These are phyloP conservation scores for Candida glucosophila DNA, from an alignment of 1,139 yeast species.

Conservation along the genomic window DNA sequence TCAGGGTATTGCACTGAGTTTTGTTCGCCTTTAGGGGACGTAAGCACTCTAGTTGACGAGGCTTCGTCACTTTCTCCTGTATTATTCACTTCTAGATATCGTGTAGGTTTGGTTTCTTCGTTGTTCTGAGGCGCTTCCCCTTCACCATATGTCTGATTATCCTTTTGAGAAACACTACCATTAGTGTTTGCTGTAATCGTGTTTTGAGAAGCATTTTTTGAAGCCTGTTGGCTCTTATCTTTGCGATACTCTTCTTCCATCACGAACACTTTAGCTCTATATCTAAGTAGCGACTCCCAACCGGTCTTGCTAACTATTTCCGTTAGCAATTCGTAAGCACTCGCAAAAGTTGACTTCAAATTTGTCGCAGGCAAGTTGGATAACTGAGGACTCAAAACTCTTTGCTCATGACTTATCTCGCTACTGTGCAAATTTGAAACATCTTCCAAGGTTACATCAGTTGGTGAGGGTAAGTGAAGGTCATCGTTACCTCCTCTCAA, in stretches of 20 bases:
- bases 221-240: conserved; percentile 19
- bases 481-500: conserved; percentile 46
- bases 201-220: conserved; percentile 1
- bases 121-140: conserved; percentile 1
- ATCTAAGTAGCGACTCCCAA: conserved; percentile 78
- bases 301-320: conserved; percentile 65
- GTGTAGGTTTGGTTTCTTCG: neutral
- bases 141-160: too few species aligned
- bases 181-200: conserved; percentile 5
- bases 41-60: conserved; percentile 29
- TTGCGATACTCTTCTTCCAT: conserved; percentile 87
- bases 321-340: conserved; percentile 74
- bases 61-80: conserved; percentile 15
- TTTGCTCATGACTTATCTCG: conserved; percentile 43
- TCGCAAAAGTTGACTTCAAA: conserved; percentile 69
- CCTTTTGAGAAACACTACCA: too few species aligned
- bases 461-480: conserved; percentile 68
- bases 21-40: conserved; percentile 24
- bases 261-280: conserved; percentile 79
- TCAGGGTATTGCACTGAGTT: conserved; percentile 5
- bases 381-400: conserved; percentile 58
- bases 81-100: conserved; percentile 3
- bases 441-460: conserved; percentile 65
- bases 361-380: conserved; percentile 68
- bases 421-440: conserved; percentile 48